phyloP scores from a whole-genome alignment of 305 asterid genomes.

The Fraxinus sp. region DNA sequence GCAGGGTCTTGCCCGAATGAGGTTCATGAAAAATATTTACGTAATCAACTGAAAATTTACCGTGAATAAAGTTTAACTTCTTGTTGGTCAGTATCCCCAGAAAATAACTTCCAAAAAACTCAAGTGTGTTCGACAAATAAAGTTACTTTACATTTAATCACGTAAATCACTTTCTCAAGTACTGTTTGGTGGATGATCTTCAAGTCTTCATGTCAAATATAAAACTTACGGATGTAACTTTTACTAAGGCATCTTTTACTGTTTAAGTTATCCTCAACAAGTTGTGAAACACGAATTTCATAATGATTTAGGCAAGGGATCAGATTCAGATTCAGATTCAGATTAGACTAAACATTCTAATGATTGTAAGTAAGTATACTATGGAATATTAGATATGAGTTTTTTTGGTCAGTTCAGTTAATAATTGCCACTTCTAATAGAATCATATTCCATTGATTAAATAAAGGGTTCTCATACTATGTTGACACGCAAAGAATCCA shows the following conservation, averaged over 20 bases:
- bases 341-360: not conserved
- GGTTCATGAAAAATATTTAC: not conserved
- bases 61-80: too few species aligned
- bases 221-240: not conserved
- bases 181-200: not conserved
- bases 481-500: not conserved
- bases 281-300: not conserved
- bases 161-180: not conserved
- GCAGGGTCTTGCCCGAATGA: conserved; percentile 48
- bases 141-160: not conserved
- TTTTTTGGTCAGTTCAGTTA: not conserved
- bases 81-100: too few species aligned
- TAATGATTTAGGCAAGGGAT: not conserved
- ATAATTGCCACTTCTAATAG: not conserved
- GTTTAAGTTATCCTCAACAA: not conserved
- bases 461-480: not conserved
- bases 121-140: not conserved
- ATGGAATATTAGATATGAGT: not conserved
- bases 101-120: not conserved
- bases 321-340: not conserved
- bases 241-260: not conserved
- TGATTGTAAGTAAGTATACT: not conserved
- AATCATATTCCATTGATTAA: not conserved
- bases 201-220: not conserved
- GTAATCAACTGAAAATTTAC: not conserved